These are phyloP conservation scores for Articulospora tetracladia DNA, from an alignment of 495 filamentous ascomycete genomes.

Conservation along the genomic window DNA sequence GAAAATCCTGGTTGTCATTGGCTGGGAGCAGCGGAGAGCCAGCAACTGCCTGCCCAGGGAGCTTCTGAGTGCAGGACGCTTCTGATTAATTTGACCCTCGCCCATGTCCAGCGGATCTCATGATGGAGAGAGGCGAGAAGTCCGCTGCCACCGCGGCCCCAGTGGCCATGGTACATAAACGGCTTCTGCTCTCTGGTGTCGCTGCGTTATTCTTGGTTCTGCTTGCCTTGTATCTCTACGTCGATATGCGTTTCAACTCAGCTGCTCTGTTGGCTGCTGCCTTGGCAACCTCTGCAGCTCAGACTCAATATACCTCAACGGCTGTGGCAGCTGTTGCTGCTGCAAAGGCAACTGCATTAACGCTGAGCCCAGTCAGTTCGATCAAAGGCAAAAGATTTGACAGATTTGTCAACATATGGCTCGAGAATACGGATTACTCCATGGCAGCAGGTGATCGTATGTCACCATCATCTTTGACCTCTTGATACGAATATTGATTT, in stretches of 20 bases:
- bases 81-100: too few species aligned
- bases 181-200: background rate
- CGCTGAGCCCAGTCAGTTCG: constrained; percentile 50
- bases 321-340: constrained; percentile 10
- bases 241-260: background rate
- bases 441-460: constrained; percentile 26
- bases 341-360: constrained; percentile 30
- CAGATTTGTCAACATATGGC: constrained; percentile 64
- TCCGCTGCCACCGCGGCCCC: background rate
- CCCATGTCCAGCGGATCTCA: background rate
- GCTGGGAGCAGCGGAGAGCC: background rate
- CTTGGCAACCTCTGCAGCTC: background rate
- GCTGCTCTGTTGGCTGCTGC: background rate
- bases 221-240: background rate
- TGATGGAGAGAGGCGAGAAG: background rate
- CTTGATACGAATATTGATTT: constrained; percentile 26
- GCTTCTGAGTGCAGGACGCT: too few species aligned
- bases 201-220: background rate
- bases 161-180: background rate
- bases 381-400: constrained; percentile 64
- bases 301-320: constrained; percentile 15
- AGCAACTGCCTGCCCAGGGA: background rate
- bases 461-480: background rate
- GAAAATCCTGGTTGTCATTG: background rate
- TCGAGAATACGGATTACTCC: constrained; percentile 65